Percentiles rank a stretch among this genome's conserved stretches.
Evolutionary conservation across 257 asterid species (phyloP).

Genomic region (Sherardia arvensis): DNA sequence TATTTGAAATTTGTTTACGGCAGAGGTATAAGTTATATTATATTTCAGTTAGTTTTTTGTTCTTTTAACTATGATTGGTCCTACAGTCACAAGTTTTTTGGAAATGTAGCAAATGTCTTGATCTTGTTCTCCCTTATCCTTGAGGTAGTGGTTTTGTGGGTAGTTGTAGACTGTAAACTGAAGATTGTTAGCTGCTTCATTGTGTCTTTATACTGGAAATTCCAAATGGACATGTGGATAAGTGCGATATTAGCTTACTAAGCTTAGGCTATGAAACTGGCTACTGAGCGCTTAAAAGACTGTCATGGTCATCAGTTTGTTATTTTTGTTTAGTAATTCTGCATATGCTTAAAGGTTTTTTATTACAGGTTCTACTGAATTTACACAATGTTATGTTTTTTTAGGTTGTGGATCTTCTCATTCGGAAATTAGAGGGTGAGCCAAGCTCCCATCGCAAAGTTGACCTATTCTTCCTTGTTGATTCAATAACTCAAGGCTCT

Average conservation of each 20-base stretch:
- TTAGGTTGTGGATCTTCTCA: constrained; percentile 91
- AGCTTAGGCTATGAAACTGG: not conserved
- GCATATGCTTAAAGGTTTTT: not conserved
- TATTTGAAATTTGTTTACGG: not conserved
- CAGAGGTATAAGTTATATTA: not conserved
- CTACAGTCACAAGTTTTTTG: not conserved
- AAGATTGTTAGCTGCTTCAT: not conserved
- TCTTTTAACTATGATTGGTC: not conserved
- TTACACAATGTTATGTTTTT: not conserved
- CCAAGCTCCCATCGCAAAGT: constrained; percentile 71
- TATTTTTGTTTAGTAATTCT: not conserved
- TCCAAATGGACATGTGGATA: too few relatives aligned
- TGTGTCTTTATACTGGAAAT: not conserved
- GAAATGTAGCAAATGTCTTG: not conserved
- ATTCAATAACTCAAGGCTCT: constrained; percentile 95
- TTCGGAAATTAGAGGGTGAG: constrained; percentile 70
- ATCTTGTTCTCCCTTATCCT: too few relatives aligned
- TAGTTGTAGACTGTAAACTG: not conserved
- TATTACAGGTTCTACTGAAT: not conserved
- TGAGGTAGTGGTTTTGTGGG: not conserved
- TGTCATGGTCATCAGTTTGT: not conserved
- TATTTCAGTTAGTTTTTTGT: not conserved
- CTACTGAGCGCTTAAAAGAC: not conserved
- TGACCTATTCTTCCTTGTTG: constrained; percentile 87
- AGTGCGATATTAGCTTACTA: not conserved